Base-by-base conservation (phyloP, 225 moss, liverwort and hornwort species). In the Pseudoscleropodium purum region DNA sequence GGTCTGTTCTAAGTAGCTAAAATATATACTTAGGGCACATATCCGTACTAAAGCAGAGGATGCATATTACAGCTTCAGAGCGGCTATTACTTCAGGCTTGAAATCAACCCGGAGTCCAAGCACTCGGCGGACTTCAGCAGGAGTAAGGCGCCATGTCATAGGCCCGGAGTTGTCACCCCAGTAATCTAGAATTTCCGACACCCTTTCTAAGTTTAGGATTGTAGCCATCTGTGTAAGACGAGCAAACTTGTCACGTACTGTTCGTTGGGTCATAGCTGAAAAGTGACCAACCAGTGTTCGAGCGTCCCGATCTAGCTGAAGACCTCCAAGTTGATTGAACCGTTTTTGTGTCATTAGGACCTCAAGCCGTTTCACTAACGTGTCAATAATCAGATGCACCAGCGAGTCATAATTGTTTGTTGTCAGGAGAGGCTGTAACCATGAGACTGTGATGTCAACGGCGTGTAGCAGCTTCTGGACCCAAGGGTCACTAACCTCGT, bases 81-180 rank as follows among this genome's bases (percentile, higher is more conserved):
- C 94, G 66, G 97, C 94, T 77, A 98, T 97, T 36, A 95, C 81
- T 89, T 97, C 98, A 54, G 96, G 96, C 89, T 94, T 98, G 90
- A 97, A 98, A 90, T 98, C 98, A 51, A 97, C 93, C 77, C 97
- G 91, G n/a, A 98, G 94, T 83, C 94, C 92, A 74, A 98, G 95
- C 39, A 97, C 97, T 45, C 96, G 94, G 30, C 95, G 96, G 21
- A 98, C 98, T 94, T 97, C 97, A 37, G 93, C 90, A 37, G 95
- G 95, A 83, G 98, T 97, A 56, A 98, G 97, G 65, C 96, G 97
- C 98, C 98, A 98, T 49, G 98, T 98, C 91, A 97, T 96, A 21
- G 98, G 95, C 13, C 97, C 97, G 15, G 98, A 96, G 91, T 98
- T 97, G 85, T 98, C 98, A 66, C 98, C 98, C 98, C 97, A 98